These are phyloP conservation scores for Boletus sp. DNA, from an alignment of 768 basidiomycete species.

Conservation along the genomic window DNA sequence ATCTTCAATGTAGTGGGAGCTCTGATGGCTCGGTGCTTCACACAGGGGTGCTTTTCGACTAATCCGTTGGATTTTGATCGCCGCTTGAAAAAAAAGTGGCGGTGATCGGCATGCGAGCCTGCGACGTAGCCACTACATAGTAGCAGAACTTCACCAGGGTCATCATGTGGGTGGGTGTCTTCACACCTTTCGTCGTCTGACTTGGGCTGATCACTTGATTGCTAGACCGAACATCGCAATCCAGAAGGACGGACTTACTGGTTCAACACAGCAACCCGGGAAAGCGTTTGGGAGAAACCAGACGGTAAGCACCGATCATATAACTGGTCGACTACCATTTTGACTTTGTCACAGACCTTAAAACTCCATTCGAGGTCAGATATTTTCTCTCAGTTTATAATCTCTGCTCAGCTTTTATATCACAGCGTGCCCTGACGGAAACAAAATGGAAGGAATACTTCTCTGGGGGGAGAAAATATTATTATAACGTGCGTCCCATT, in stretches of 20 bases:
- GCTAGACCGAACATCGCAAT: conserved; percentile 88
- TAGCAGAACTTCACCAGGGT: background rate
- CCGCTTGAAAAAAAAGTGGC: conserved; percentile 16
- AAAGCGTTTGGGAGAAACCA: conserved; percentile 98
- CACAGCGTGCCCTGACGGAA: conserved; percentile 77
- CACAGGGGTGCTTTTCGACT: background rate
- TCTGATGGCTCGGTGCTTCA: too few relatives aligned
- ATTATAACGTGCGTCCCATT: conserved; percentile 64
- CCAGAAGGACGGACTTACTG: conserved; percentile 98
- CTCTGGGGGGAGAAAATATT: conserved; percentile 87
- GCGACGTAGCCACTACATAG: background rate
- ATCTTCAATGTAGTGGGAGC: too few relatives aligned
- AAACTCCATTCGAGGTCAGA: conserved; percentile 85
- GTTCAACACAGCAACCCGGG: conserved; percentile 86
- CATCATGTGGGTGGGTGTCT: conserved; percentile 32
- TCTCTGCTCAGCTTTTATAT: conserved; percentile 7
- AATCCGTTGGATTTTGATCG: conserved; percentile 12
- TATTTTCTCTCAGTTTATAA: background rate
- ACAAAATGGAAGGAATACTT: conserved; percentile 98
- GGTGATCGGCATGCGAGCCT: conserved; percentile 2
- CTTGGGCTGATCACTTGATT: conserved; percentile 2
- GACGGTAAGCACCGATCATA: conserved; percentile 54
- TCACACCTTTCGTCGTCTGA: background rate
- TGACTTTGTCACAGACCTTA: conserved; percentile 58
- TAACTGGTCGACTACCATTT: conserved; percentile 1